Conservation (phyloP, 257 asterid genomes). For the Cinchona pubescens region DNA sequence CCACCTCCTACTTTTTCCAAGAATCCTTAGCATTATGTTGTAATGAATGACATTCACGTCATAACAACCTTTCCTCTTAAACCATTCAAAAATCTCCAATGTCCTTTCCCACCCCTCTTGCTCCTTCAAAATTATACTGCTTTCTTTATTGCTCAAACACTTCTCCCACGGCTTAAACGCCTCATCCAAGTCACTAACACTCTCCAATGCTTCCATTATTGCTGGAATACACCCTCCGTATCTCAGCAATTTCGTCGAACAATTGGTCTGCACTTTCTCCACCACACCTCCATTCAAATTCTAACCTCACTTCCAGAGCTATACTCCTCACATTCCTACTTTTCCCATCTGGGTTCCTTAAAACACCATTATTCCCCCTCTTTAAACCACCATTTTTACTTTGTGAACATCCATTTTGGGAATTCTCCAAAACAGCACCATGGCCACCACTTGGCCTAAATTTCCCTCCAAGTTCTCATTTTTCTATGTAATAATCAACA, state of each 20-base stretch:
- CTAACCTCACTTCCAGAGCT: slow-evolving; percentile 2
- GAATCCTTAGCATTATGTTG: slow-evolving; percentile 73
- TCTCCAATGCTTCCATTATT: slow-evolving; percentile 65
- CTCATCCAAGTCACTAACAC: slow-evolving; percentile 53
- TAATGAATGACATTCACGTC: slow-evolving; percentile 89
- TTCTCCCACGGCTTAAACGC: slow-evolving; percentile 76
- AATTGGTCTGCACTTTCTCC: slow-evolving; percentile 41
- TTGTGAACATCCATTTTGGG: background rate
- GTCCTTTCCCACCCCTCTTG: slow-evolving; percentile 83
- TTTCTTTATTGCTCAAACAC: slow-evolving; percentile 75
- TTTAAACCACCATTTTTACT: slow-evolving; percentile 14
- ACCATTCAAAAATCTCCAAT: slow-evolving; percentile 83
- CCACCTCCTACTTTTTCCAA: slow-evolving; percentile 71
- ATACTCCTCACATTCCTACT: slow-evolving; percentile 13
- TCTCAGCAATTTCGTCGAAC: slow-evolving; percentile 83
- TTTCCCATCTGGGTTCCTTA: slow-evolving; percentile 14
- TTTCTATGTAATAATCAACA: slow-evolving; percentile 17
- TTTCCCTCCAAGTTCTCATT: slow-evolving; percentile 18
- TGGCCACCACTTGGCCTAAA: background rate
- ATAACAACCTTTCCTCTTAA: slow-evolving; percentile 61
- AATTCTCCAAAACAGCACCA: slow-evolving; percentile 21
- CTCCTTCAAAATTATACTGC: slow-evolving; percentile 85
- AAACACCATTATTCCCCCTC: slow-evolving; percentile 21
- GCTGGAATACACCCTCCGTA: slow-evolving; percentile 80
- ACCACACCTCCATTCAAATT: slow-evolving; percentile 1